Conservation (phyloP, 2,329 filamentous ascomycete species). For the Xylaria hypoxylon region DNA sequence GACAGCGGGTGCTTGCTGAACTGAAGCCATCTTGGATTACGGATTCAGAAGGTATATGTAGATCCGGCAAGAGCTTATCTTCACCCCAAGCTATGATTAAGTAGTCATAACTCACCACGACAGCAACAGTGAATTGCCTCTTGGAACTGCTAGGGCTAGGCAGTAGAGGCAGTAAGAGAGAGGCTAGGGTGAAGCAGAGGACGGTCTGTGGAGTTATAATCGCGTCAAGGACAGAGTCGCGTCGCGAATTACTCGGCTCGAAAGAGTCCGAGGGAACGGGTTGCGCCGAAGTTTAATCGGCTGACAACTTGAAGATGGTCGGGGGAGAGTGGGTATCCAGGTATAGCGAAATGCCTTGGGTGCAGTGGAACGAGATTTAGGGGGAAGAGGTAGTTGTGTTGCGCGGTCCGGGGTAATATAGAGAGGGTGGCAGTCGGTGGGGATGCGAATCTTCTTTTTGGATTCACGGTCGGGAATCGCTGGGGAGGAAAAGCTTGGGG, state of each 20-base stretch:
- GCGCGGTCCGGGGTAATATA: slow-evolving; percentile 9
- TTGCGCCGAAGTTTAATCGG: slow-evolving; percentile 26
- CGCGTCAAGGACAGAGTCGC: slow-evolving; percentile 32
- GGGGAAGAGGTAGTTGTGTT: slow-evolving; percentile 35
- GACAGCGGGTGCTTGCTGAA: slow-evolving; percentile 77
- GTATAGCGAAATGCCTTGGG: slow-evolving; percentile 31
- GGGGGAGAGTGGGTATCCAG: slow-evolving; percentile 16
- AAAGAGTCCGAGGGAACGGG: slow-evolving; percentile 4
- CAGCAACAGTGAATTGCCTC: slow-evolving; percentile 37
- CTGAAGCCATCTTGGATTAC: slow-evolving; percentile 76
- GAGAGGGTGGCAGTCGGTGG: slow-evolving; percentile 26
- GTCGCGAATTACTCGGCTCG: slow-evolving; percentile 39
- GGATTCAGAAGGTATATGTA: slow-evolving; percentile 36
- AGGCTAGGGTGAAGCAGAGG: background rate
- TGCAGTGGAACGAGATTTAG: slow-evolving; percentile 34
- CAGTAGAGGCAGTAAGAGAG: slow-evolving; percentile 9
- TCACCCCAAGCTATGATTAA: slow-evolving; percentile 41
- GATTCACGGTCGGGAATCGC: slow-evolving; percentile 31
- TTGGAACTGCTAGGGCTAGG: slow-evolving; percentile 16
- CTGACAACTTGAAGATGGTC: slow-evolving; percentile 22
- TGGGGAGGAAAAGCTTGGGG: slow-evolving; percentile 48
- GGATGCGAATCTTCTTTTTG: slow-evolving; percentile 28
- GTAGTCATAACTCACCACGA: slow-evolving; percentile 47
- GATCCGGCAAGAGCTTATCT: slow-evolving; percentile 41
- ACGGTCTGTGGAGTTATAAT: slow-evolving; percentile 19